Evolutionary conservation across 2,329 filamentous ascomycete species (phyloP), one percentile per base, ranked within the genome.

Genomic region (Pyrenophora tritici-repentis): DNA sequence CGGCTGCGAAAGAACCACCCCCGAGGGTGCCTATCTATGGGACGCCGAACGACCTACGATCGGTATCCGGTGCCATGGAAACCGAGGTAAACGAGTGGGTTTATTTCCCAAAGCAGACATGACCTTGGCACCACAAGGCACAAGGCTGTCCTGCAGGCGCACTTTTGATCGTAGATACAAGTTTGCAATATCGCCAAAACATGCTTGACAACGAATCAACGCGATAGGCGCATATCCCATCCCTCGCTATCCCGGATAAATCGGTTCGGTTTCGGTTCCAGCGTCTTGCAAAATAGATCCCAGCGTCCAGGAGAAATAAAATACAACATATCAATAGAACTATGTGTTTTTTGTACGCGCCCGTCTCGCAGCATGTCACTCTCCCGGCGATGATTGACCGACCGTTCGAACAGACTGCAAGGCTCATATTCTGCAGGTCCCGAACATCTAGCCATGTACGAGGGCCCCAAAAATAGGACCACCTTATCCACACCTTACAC

Each of bases 391-490:
- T 9, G 26, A 24, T 32, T n/a, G n/a, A 20, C 3, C 3, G 18
- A 5, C 18, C 18, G 18, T 3, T 5, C 18, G 18, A 42, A 39
- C 48, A 45, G 24, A 32, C 16, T n/a, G 18, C 42, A 18, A 51
- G 47, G 41, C 43, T 51, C 26, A 36, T 52, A 47, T 6, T 24
- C 22, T 56, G 53, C 55, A 58, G 42, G 46, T 48, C 48, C 46
- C 36, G 41, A 45, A 42, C 44, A 20, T 49, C 38, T 46, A 53
- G 38, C 48, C 39, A 46, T 50, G 33, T 53, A 9, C 9, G 7
- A 10, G 26, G 26, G 26, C 55, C 59, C 64, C 59, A 64, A 68
- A 66, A 67, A 68, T 68, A 68, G 64, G 24, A 51, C 40, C 48
- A 29, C 34, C 34, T 5, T 20, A 20, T 5, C 18, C 18, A 20